These are phyloP conservation scores for Geotrichum candidum DNA, from an alignment of 1,139 yeast species.

Conservation along the genomic window DNA sequence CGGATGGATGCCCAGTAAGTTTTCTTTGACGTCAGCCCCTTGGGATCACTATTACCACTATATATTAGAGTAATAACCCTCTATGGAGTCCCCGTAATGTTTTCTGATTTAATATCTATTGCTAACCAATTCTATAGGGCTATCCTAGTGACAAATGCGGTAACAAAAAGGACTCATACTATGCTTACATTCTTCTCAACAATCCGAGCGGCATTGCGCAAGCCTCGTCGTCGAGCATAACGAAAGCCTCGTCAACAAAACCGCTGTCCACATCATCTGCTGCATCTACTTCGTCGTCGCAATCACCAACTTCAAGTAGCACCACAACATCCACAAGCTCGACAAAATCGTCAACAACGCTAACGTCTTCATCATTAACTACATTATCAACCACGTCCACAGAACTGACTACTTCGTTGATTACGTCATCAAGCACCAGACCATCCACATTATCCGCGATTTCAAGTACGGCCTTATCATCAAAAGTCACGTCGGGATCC, in stretches of 20 bases:
- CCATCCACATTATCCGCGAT: conserved; percentile 18
- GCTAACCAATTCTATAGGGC: conserved; percentile 29
- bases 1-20: conserved; percentile 43
- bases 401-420: conserved; percentile 1
- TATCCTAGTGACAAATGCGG: conserved; percentile 45
- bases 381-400: conserved; percentile 7
- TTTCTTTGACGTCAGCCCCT: neutral
- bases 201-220: conserved; percentile 33
- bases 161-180: conserved; percentile 33
- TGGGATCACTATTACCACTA: too few species aligned
- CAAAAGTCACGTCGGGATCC: conserved; percentile 5
- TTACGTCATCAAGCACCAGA: conserved; percentile 17
- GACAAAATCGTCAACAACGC: neutral
- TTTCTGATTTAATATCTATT: conserved; percentile 31
- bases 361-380: conserved; percentile 2
- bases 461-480: conserved; percentile 15
- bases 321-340: conserved; percentile 1
- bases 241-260: conserved; percentile 1
- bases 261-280: neutral
- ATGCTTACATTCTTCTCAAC: conserved; percentile 41
- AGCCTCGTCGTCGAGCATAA: conserved; percentile 5
- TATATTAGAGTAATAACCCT: neutral
- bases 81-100: neutral
- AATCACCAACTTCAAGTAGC: neutral
- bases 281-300: neutral